A percentile compares a stretch with the other conserved stretches of the same genome.
These are phyloP conservation scores for Nadsonia commutata DNA, from an alignment of 1,139 yeast species.

Conservation along the genomic window DNA sequence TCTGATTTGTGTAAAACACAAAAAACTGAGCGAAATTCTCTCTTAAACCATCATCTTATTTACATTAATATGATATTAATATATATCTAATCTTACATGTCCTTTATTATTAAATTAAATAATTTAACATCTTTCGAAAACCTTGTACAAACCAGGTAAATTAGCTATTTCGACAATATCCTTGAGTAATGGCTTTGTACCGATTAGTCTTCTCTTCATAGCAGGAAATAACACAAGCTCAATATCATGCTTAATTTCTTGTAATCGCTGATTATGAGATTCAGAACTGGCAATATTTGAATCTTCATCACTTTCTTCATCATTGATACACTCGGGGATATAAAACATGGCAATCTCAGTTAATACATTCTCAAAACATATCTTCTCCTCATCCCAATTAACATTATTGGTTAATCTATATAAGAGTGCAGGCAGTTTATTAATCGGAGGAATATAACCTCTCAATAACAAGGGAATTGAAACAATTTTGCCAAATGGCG, in stretches of 20 bases:
- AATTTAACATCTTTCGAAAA: slow-evolving; percentile 73
- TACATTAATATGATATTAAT: no score
- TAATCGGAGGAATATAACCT: slow-evolving; percentile 45
- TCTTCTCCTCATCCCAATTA: slow-evolving; percentile 51
- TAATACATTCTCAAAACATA: slow-evolving; percentile 51
- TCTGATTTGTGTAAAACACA: no score
- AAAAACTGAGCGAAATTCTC: no score
- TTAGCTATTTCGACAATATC: slow-evolving; percentile 78
- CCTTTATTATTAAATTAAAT: no score
- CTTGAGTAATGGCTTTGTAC: slow-evolving; percentile 36
- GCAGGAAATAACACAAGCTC: slow-evolving; percentile 56
- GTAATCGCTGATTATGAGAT: slow-evolving; percentile 3
- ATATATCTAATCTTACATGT: no score
- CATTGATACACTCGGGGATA: slow-evolving; percentile 43
- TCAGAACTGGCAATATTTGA: slow-evolving; percentile 5
- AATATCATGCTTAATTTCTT: slow-evolving; percentile 19
- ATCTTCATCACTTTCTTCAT: slow-evolving; percentile 15
- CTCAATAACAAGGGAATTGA: slow-evolving; percentile 56
- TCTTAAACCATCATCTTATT: no score
- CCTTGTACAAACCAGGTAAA: slow-evolving; percentile 77
- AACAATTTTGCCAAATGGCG: slow-evolving; percentile 16
- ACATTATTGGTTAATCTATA: slow-evolving; percentile 43
- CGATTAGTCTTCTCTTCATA: slow-evolving; percentile 48
- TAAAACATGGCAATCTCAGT: slow-evolving; percentile 59
- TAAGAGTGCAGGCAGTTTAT: slow-evolving; percentile 54